Evolutionary conservation across 192 early-diverging fungal species (phyloP).

Genomic region (Geranomyces variabilis): DNA sequence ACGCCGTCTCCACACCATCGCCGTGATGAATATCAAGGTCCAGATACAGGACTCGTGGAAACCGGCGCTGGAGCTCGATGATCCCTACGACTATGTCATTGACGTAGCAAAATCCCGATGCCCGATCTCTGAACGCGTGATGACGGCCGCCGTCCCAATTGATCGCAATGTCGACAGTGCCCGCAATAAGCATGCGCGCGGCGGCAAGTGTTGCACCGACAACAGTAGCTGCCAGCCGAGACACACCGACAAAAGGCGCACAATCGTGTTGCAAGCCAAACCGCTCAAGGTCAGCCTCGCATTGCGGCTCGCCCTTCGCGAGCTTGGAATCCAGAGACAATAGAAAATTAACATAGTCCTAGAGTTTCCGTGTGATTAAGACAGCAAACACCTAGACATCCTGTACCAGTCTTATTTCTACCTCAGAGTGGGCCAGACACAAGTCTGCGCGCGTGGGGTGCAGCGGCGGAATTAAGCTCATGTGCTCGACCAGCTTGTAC

Average conservation of each 20-base stretch:
- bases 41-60: constrained; percentile 49
- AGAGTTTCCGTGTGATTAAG: background rate
- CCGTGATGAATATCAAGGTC: constrained; percentile 87
- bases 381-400: background rate
- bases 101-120: constrained; percentile 94
- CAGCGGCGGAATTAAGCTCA: constrained; percentile 28
- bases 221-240: constrained; percentile 20
- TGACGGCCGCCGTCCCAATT: constrained; percentile 88
- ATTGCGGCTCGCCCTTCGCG: constrained; percentile 1
- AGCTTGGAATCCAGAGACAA: background rate
- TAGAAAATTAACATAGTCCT: background rate
- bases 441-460: constrained; percentile 27
- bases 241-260: constrained; percentile 34
- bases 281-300: constrained; percentile 25
- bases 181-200: constrained; percentile 64
- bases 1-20: constrained; percentile 67
- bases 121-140: constrained; percentile 71
- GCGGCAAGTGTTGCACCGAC: constrained; percentile 48
- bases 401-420: constrained; percentile 7
- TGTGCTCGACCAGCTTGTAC: constrained; percentile 6
- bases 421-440: constrained; percentile 31
- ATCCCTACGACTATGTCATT: constrained; percentile 92
- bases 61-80: constrained; percentile 59
- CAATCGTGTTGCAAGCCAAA: constrained; percentile 45
- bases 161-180: constrained; percentile 71